Evolutionary conservation across 1,284 basidiomycete genomes (phyloP).

Genomic region (Bondarzewia mesenterica): DNA sequence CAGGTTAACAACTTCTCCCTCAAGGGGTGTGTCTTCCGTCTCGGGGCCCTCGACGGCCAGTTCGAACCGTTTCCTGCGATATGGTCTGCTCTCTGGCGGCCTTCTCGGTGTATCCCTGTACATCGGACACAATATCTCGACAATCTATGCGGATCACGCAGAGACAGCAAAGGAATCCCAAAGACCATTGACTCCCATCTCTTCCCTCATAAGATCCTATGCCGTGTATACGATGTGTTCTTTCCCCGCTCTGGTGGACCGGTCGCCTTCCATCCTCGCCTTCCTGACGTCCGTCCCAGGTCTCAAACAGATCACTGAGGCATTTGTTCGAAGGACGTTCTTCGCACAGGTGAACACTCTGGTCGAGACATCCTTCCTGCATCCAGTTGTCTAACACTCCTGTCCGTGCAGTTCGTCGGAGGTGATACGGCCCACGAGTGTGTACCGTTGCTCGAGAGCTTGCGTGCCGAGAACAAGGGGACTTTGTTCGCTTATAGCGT

Average conservation of each 20-base stretch:
- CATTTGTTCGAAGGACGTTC: conserved; percentile 75
- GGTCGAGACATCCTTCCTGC: neutral
- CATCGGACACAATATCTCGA: conserved; percentile 6
- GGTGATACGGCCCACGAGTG: conserved; percentile 74
- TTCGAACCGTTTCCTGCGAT: neutral
- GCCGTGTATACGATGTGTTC: conserved; percentile 79
- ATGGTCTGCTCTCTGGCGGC: neutral
- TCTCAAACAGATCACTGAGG: conserved; percentile 58
- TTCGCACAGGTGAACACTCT: conserved; percentile 60
- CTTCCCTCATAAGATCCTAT: conserved; percentile 58
- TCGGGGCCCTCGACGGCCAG: neutral
- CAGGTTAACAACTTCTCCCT: neutral
- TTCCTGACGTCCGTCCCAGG: conserved; percentile 58
- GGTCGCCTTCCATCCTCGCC: conserved; percentile 65
- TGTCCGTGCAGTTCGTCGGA: conserved; percentile 70
- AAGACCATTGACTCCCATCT: conserved; percentile 24
- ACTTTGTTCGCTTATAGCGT: conserved; percentile 81
- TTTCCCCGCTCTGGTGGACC: conserved; percentile 70
- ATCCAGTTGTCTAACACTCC: neutral
- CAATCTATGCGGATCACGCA: conserved; percentile 8
- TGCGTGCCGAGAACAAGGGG: conserved; percentile 67
- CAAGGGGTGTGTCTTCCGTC: neutral
- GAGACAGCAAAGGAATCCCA: conserved; percentile 4
- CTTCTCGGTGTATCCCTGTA: conserved; percentile 6
- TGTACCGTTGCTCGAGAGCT: conserved; percentile 51